These are phyloP conservation scores for Fusarium caatingaense DNA, from an alignment of 2,329 filamentous ascomycete species.

Conservation along the genomic window DNA sequence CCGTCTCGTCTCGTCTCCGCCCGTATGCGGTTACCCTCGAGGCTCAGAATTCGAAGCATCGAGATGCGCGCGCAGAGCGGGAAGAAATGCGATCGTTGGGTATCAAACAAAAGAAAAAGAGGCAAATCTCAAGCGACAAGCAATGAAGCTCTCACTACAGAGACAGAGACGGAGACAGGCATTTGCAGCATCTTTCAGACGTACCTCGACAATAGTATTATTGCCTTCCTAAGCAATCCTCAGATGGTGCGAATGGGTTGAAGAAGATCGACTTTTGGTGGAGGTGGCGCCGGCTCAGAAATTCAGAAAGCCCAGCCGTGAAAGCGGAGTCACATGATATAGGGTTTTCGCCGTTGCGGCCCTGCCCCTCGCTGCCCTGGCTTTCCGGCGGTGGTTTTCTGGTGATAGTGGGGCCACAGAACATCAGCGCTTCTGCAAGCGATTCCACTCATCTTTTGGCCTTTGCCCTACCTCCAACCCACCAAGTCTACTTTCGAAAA, in stretches of 20 bases:
- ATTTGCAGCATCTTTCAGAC: constrained; percentile 64
- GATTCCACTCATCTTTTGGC: neutral
- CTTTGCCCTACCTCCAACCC: constrained; percentile 38
- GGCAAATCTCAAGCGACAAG: constrained; percentile 48
- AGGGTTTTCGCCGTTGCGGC: constrained; percentile 42
- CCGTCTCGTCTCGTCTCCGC: constrained; percentile 10
- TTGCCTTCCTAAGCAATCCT: constrained; percentile 73
- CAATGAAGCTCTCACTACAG: constrained; percentile 47
- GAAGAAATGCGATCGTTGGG: constrained; percentile 20
- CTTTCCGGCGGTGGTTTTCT: neutral
- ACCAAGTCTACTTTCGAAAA: constrained; percentile 27
- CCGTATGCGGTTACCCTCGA: constrained; percentile 13
- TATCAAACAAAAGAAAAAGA: constrained; percentile 10
- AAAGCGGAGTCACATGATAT: constrained; percentile 47
- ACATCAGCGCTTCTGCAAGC: neutral
- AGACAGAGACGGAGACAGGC: constrained; percentile 41
- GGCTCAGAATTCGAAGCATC: constrained; percentile 30
- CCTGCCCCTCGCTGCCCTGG: constrained; percentile 21
- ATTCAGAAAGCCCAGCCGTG: constrained; percentile 28
- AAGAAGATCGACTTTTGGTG: constrained; percentile 45
- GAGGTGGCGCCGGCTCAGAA: constrained; percentile 49
- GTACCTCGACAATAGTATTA: constrained; percentile 71
- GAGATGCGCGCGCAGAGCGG: constrained; percentile 20
- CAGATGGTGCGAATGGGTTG: constrained; percentile 60
- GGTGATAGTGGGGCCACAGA: constrained; percentile 5